These are phyloP conservation scores for Zygoascus ofunaensis DNA, from an alignment of 805 yeast species.

Conservation along the genomic window DNA sequence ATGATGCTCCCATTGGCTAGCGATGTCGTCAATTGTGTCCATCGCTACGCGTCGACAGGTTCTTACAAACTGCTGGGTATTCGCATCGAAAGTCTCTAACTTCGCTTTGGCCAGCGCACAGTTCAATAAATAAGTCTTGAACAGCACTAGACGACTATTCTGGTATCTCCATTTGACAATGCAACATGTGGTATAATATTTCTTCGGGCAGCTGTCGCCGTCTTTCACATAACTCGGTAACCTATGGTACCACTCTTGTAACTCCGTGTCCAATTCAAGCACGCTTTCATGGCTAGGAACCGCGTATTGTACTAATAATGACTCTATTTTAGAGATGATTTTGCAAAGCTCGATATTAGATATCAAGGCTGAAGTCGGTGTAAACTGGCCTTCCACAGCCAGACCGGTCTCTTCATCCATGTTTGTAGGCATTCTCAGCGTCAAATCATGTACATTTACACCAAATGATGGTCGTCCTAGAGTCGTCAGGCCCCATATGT, in stretches of 20 bases:
- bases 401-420: background rate
- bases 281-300: background rate
- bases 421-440: background rate
- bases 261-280: background rate
- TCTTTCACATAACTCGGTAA: slow-evolving; percentile 2
- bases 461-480: slow-evolving; percentile 3
- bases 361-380: background rate
- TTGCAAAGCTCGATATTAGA: slow-evolving; percentile 1
- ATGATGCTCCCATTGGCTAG: slow-evolving; percentile 1
- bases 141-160: slow-evolving; percentile 1
- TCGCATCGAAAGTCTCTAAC: background rate
- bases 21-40: background rate
- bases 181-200: background rate
- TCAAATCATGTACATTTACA: background rate
- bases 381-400: background rate
- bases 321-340: slow-evolving; percentile 1
- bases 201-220: background rate
- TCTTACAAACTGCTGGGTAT: background rate
- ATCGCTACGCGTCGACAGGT: background rate
- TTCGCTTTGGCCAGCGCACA: background rate
- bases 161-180: background rate
- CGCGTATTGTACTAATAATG: background rate
- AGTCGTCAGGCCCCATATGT: slow-evolving; percentile 1
- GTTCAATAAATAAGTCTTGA: background rate
- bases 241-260: background rate